These are phyloP conservation scores for Prunus padus DNA, from an alignment of 306 rosid species.

Conservation along the genomic window DNA sequence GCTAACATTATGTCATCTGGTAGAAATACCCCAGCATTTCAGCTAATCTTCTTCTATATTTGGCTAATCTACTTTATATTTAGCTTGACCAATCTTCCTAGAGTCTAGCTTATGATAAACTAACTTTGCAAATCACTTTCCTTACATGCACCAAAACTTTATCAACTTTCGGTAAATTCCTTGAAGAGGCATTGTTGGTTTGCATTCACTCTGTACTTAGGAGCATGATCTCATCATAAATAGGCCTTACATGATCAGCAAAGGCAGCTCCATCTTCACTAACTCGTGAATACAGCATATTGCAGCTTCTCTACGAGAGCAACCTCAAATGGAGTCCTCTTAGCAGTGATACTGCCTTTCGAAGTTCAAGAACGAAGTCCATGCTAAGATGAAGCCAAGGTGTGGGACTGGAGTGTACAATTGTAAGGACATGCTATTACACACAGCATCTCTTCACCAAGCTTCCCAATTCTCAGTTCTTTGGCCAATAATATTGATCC, in stretches of 20 bases:
- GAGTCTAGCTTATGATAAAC: neutral
- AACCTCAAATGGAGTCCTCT: neutral
- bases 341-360: neutral
- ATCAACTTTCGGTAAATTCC: neutral
- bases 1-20: neutral
- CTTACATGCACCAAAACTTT: neutral
- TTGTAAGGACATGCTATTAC: neutral
- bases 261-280: neutral
- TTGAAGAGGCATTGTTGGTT: neutral
- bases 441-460: neutral
- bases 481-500: neutral
- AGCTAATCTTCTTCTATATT: too few species aligned
- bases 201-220: neutral
- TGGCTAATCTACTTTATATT: too few species aligned
- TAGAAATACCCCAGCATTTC: neutral
- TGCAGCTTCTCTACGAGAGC: neutral
- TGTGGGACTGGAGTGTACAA: neutral
- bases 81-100: neutral
- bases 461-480: neutral
- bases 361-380: neutral
- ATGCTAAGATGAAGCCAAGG: neutral
- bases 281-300: neutral
- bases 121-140: neutral
- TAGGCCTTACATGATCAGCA: neutral
- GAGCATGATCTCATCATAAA: neutral